A percentile compares a stretch with the other conserved stretches of the same genome.
Conservation (phyloP, 2,329 filamentous ascomycete species). For the Geosmithia putterillii region DNA sequence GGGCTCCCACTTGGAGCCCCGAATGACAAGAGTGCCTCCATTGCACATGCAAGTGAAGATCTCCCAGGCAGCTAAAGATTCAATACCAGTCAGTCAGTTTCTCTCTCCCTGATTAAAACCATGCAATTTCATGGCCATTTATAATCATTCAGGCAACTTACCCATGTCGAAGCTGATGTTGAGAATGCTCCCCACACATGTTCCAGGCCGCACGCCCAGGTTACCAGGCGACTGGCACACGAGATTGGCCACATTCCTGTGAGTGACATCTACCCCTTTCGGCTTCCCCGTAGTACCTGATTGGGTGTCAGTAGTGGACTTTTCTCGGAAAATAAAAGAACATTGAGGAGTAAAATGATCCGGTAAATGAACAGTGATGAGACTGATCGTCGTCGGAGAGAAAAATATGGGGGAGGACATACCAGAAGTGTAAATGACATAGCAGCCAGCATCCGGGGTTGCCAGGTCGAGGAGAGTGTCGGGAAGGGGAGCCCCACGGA, state of each 20-base stretch:
- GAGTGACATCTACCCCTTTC: slow-evolving; percentile 6
- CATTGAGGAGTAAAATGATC: background rate
- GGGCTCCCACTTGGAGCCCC: slow-evolving; percentile 23
- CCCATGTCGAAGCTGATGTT: slow-evolving; percentile 41
- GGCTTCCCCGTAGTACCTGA: slow-evolving; percentile 6
- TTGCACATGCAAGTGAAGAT: slow-evolving; percentile 34
- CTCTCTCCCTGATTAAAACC: background rate
- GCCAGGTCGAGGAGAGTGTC: slow-evolving; percentile 12
- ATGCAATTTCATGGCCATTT: background rate
- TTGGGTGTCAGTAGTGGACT: slow-evolving; percentile 3
- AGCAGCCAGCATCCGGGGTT: slow-evolving; percentile 3
- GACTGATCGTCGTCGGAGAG: background rate
- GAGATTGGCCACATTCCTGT: slow-evolving; percentile 5
- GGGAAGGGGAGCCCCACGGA: slow-evolving; percentile 1
- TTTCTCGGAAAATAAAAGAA: background rate
- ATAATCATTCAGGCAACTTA: slow-evolving; percentile 17
- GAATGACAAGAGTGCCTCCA: slow-evolving; percentile 31
- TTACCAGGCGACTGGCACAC: slow-evolving; percentile 23
- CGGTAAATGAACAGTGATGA: background rate
- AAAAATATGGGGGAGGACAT: background rate
- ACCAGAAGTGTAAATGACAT: slow-evolving; percentile 7
- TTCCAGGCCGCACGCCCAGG: slow-evolving; percentile 27
- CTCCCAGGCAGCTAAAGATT: slow-evolving; percentile 34
- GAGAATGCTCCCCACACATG: slow-evolving; percentile 32
- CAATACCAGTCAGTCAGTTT: background rate